Conservation (phyloP, 352 stramenopile species). For the Phytophthora rubi region DNA sequence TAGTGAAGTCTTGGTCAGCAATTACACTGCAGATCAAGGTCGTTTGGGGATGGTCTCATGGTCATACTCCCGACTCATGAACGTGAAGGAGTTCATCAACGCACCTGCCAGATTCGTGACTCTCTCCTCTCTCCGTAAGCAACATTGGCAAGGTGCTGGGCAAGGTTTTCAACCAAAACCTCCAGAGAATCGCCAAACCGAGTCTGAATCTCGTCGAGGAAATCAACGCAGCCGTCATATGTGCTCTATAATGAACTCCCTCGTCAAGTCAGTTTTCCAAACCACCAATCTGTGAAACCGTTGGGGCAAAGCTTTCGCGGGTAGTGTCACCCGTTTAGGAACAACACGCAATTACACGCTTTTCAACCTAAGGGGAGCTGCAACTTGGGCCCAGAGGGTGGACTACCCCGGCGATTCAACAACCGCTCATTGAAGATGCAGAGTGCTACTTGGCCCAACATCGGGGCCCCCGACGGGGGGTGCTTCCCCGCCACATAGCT, state of each 20-base stretch:
- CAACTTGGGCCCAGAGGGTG: neutral
- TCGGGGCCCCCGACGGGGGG: neutral
- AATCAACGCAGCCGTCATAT: slow-evolving; percentile 43
- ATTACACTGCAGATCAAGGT: slow-evolving; percentile 53
- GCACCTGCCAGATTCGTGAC: slow-evolving; percentile 23
- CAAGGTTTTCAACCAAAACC: slow-evolving; percentile 31
- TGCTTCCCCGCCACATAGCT: neutral
- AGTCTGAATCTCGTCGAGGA: slow-evolving; percentile 40
- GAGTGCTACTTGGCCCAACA: neutral
- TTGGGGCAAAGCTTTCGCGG: slow-evolving; percentile 4
- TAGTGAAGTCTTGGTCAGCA: slow-evolving; percentile 43
- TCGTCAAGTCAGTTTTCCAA: slow-evolving; percentile 25
- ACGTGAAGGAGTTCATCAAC: slow-evolving; percentile 23
- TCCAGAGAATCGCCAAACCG: slow-evolving; percentile 38
- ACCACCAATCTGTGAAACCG: slow-evolving; percentile 27
- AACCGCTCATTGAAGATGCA: neutral
- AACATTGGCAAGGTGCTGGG: slow-evolving; percentile 33
- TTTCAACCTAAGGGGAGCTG: neutral
- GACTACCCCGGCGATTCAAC: neutral
- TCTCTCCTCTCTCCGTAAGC: slow-evolving; percentile 41
- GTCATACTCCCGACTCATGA: neutral
- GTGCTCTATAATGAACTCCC: slow-evolving; percentile 28
- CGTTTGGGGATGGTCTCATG: slow-evolving; percentile 27
- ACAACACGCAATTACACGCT: neutral
- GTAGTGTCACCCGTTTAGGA: neutral